Evolutionary conservation across 306 rosid genomes (phyloP).

Genomic region (Oemleria cerasiformis): DNA sequence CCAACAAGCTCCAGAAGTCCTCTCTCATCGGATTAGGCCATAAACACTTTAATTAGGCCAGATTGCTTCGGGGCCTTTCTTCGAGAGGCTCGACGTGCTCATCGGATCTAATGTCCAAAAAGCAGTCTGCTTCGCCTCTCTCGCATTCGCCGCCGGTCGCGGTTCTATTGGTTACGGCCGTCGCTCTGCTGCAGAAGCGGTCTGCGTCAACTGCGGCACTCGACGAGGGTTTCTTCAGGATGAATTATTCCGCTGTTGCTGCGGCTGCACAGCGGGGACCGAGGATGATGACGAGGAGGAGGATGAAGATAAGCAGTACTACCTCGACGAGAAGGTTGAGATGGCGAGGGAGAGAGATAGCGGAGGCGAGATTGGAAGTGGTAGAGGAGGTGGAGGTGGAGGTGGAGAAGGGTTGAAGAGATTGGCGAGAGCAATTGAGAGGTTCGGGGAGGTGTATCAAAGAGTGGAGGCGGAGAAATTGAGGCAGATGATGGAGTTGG

Average conservation of each 20-base stretch:
- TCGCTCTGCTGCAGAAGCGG: slow-evolving; percentile 69
- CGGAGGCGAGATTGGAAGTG: slow-evolving; percentile 32
- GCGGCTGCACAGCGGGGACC: slow-evolving; percentile 83
- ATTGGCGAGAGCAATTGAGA: slow-evolving; percentile 81
- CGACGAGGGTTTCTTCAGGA: slow-evolving; percentile 60
- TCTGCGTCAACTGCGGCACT: slow-evolving; percentile 28
- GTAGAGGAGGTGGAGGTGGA: slow-evolving; percentile 47
- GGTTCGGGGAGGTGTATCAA: slow-evolving; percentile 75
- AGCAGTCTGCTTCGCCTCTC: slow-evolving; percentile 37
- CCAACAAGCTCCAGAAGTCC: slow-evolving; percentile 33
- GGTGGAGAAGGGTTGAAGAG: slow-evolving; percentile 67
- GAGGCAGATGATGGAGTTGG: slow-evolving; percentile 92
- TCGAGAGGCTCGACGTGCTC: slow-evolving; percentile 57
- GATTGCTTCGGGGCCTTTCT: slow-evolving; percentile 85
- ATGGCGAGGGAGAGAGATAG: slow-evolving; percentile 50
- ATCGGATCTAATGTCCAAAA: slow-evolving; percentile 67
- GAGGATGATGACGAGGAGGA: slow-evolving; percentile 59
- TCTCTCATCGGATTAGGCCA: slow-evolving; percentile 30
- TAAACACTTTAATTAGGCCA: too few species aligned
- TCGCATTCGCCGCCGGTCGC: slow-evolving; percentile 58
- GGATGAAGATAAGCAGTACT: slow-evolving; percentile 28
- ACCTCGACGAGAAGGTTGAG: slow-evolving; percentile 41
- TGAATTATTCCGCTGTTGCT: slow-evolving; percentile 85
- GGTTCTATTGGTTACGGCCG: slow-evolving; percentile 44
- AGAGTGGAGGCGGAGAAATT: slow-evolving; percentile 82